Percentiles rank a stretch among this genome's conserved stretches.
These are phyloP conservation scores for Lactuca saligna DNA, from an alignment of 129 eudicot genomes.

Conservation along the genomic window DNA sequence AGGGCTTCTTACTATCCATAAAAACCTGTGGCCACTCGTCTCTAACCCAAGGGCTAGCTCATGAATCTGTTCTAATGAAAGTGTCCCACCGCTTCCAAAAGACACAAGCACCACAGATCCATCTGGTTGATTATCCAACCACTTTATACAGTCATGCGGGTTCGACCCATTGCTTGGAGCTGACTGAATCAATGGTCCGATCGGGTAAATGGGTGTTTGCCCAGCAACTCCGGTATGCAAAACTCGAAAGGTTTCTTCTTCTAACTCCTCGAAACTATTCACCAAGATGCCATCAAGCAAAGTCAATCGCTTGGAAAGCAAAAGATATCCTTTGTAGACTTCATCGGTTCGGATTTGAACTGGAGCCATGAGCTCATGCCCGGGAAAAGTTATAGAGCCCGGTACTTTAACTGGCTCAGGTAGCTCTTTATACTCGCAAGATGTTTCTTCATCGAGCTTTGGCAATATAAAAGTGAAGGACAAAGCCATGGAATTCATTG, in stretches of 20 bases:
- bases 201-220: slow-evolving; percentile 42
- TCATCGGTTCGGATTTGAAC: slow-evolving; percentile 46
- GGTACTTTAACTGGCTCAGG: slow-evolving; percentile 39
- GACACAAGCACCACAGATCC: slow-evolving; percentile 48
- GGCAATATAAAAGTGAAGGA: slow-evolving; percentile 33
- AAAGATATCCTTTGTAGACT: slow-evolving; percentile 42
- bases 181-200: slow-evolving; percentile 44
- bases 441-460: slow-evolving; percentile 42
- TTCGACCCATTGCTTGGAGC: slow-evolving; percentile 19
- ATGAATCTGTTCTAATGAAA: slow-evolving; percentile 32
- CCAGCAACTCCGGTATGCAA: slow-evolving; percentile 11
- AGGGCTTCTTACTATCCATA: slow-evolving; percentile 51
- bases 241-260: slow-evolving; percentile 39
- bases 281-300: slow-evolving; percentile 47
- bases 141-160: slow-evolving; percentile 32
- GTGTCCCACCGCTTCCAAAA: slow-evolving; percentile 67
- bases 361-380: slow-evolving; percentile 46
- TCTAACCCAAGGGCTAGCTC: slow-evolving; percentile 49
- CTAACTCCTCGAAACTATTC: slow-evolving; percentile 45
- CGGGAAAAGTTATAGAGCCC: slow-evolving; percentile 45
- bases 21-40: slow-evolving; percentile 40
- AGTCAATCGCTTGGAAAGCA: slow-evolving; percentile 28
- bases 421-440: slow-evolving; percentile 44
- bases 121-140: slow-evolving; percentile 51
- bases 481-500: slow-evolving; percentile 39